Percentiles rank a stretch among this genome's conserved stretches.
These are phyloP conservation scores for Leccinum pallidistipes DNA, from an alignment of 1,284 basidiomycete genomes.

Conservation along the genomic window DNA sequence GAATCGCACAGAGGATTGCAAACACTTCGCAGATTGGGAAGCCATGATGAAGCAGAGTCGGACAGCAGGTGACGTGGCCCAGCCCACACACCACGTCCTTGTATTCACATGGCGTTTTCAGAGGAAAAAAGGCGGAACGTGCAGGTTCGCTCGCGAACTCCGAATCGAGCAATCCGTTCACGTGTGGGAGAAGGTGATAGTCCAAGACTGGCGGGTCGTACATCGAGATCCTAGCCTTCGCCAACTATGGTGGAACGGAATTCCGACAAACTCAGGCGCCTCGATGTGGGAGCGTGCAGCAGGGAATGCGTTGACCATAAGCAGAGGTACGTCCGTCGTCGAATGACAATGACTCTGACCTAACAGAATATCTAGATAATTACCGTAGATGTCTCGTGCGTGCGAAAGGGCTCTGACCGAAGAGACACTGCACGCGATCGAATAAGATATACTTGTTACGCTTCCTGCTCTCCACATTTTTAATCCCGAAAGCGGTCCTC, in stretches of 20 bases:
- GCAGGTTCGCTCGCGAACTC: constrained; percentile 64
- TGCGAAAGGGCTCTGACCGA: constrained; percentile 67
- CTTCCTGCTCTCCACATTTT: constrained; percentile 92
- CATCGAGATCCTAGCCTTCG: constrained; percentile 63
- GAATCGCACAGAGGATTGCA: constrained; percentile 73
- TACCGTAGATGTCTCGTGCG: constrained; percentile 74
- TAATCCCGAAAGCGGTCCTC: constrained; percentile 71
- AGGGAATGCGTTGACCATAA: constrained; percentile 86
- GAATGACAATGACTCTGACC: not conserved
- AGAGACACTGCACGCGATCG: constrained; percentile 69
- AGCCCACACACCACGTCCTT: not conserved
- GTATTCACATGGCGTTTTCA: constrained; percentile 33
- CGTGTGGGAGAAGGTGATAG: constrained; percentile 77
- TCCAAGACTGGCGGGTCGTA: constrained; percentile 83
- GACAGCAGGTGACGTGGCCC: constrained; percentile 53
- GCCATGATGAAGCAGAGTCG: constrained; percentile 87
- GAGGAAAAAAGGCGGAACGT: constrained; percentile 71
- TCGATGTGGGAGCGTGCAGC: constrained; percentile 87
- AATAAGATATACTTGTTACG: constrained; percentile 78
- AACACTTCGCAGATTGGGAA: constrained; percentile 88
- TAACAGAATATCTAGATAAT: constrained; percentile 48
- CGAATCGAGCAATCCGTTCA: constrained; percentile 68
- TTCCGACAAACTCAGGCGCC: constrained; percentile 84
- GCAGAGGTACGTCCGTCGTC: constrained; percentile 62
- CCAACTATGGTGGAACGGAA: constrained; percentile 90